These are phyloP conservation scores for Diplodia scrobiculata DNA, from an alignment of 2,329 filamentous ascomycete genomes.

Conservation along the genomic window DNA sequence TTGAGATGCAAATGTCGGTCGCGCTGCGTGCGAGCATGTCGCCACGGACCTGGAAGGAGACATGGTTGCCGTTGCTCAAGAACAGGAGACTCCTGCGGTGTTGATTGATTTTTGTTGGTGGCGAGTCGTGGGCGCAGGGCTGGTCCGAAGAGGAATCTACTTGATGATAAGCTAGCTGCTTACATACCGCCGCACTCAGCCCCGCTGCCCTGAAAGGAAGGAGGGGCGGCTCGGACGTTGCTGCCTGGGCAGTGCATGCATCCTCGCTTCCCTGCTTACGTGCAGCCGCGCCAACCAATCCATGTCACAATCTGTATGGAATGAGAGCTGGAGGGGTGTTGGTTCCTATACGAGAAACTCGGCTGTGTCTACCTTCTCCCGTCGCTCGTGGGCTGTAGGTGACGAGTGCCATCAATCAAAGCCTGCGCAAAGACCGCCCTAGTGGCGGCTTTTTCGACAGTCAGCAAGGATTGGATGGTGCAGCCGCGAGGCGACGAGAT, in stretches of 20 bases:
- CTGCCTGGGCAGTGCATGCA: no score
- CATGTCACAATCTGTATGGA: no score
- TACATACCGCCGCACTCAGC: background rate
- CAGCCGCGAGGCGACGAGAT: constrained; percentile 3
- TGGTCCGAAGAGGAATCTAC: no score
- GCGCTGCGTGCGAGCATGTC: background rate
- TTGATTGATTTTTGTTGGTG: background rate
- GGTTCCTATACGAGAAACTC: no score
- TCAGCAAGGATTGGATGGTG: background rate
- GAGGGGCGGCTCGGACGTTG: no score
- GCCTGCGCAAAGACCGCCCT: constrained; percentile 7
- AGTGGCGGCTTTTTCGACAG: background rate
- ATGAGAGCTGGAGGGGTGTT: no score
- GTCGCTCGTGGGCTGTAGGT: background rate
- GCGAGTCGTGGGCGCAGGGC: background rate
- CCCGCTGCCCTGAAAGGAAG: no score
- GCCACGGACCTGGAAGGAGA: background rate
- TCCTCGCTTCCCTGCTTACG: no score
- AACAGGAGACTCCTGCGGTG: background rate
- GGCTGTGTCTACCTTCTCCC: no score
- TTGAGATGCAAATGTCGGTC: background rate
- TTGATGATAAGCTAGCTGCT: background rate
- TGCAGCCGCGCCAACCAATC: no score
- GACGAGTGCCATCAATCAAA: background rate
- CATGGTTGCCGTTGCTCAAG: background rate